A percentile compares a stretch with the other conserved stretches of the same genome.
Evolutionary conservation across 164 flowering plant genomes (phyloP).

Genomic region (Brasenia schreberi): DNA sequence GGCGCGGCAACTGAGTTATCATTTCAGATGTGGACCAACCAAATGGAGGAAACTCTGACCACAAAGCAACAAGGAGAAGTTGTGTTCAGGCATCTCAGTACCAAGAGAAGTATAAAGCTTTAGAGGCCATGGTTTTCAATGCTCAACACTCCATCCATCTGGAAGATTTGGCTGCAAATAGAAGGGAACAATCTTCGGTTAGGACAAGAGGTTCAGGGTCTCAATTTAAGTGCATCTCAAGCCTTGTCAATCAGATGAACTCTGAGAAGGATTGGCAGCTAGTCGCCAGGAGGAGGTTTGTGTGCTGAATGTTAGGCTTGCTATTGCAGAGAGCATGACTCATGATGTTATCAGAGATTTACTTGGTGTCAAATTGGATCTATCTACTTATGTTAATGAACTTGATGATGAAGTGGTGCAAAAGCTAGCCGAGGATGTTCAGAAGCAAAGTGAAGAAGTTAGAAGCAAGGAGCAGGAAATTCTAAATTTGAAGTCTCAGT

Average conservation of each 20-base stretch:
- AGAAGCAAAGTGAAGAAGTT: constrained; percentile 34
- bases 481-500: constrained; percentile 29
- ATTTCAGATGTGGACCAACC: constrained; percentile 58
- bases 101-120: constrained; percentile 68
- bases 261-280: constrained; percentile 43
- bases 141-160: constrained; percentile 27
- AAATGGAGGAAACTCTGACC: constrained; percentile 41
- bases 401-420: constrained; percentile 54
- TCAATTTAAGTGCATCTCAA: constrained; percentile 75
- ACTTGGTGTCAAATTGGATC: constrained; percentile 81
- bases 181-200: constrained; percentile 32
- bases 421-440: constrained; percentile 52
- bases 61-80: constrained; percentile 46
- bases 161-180: constrained; percentile 22
- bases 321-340: constrained; percentile 89
- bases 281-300: constrained; percentile 71
- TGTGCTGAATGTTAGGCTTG: constrained; percentile 62
- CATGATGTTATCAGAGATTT: constrained; percentile 92
- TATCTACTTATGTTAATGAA: constrained; percentile 65
- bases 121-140: constrained; percentile 69
- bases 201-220: constrained; percentile 83
- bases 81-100: constrained; percentile 35
- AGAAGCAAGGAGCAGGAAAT: constrained; percentile 55
- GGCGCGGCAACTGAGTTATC: constrained; percentile 57
- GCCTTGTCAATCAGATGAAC: constrained; percentile 73